Base-by-base conservation (phyloP, 805 yeast species). In the Candida hungchunana region DNA sequence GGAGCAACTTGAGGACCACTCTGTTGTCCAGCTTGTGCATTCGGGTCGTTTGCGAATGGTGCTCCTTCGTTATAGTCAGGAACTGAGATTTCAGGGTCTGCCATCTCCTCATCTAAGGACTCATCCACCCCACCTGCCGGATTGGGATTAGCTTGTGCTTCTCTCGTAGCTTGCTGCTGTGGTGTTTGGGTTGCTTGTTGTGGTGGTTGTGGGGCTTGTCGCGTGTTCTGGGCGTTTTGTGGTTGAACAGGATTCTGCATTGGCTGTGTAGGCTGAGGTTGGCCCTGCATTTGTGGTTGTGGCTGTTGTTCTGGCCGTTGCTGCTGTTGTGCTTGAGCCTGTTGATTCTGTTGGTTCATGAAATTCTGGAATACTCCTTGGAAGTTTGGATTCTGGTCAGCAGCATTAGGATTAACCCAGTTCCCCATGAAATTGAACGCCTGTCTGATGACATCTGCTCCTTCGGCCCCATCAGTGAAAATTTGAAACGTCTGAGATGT, bases 391-490 rank as follows among this genome's bases (percentile, higher is more conserved):
- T 18, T 12, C 12, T 13, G n/a, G 22, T 17, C n/a, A n/a, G n/a
- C n/a, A n/a, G n/a, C n/a, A n/a, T n/a, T n/a, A n/a, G n/a, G 29
- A 17, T n/a, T 32, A 13, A 27, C 22, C 15, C 18, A n/a, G 30
- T 27, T 31, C 4, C 41, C 40, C 35, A 42, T 26, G 10, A 29
- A 13, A 23, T 36, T 42, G 15, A 42, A 25, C 15, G 46, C 40
- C 19, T 42, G 40, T 21, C 40, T 34, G 24, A 28, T 18, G 4
- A 31, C 32, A n/a, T 40, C 46, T 7, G 32, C 15, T n/a, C 34
- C 41, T 12, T 29, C 37, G 17, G 32, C 29, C 8, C 34, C 40
- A 10, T 26, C 31, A 6, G 37, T 32, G 19, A 36, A 40, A 20
- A 32, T 15, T 14, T 36, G 38, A 32, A 34, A 37, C 2, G 38